These are phyloP conservation scores for Plasmodium gaboni DNA, from an alignment of 169 alveolate species.

Conservation along the genomic window DNA sequence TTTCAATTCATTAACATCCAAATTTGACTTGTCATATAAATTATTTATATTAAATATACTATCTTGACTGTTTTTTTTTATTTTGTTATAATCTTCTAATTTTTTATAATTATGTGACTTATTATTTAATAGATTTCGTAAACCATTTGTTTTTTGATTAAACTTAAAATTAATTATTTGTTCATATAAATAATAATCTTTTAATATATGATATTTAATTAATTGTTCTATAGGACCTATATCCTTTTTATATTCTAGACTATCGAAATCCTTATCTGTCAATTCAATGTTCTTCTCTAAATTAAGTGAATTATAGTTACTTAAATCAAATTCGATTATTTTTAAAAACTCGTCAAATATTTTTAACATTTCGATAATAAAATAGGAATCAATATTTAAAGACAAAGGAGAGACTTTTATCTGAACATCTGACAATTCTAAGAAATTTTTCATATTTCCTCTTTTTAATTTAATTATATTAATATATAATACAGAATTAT, in stretches of 20 bases:
- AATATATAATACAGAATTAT: constrained; percentile 34
- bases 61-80: neutral
- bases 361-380: constrained; percentile 70
- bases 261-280: constrained; percentile 54
- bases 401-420: constrained; percentile 66
- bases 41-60: constrained; percentile 14
- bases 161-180: constrained; percentile 59
- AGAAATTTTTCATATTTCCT: constrained; percentile 76
- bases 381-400: constrained; percentile 72
- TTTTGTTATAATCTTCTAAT: neutral
- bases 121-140: no score
- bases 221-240: constrained; percentile 70
- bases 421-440: constrained; percentile 61
- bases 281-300: constrained; percentile 72
- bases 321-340: constrained; percentile 64
- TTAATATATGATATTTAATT: constrained; percentile 42
- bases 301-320: constrained; percentile 67
- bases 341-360: constrained; percentile 64
- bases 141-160: neutral
- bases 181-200: constrained; percentile 72
- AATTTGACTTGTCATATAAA: constrained; percentile 3
- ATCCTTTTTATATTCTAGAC: constrained; percentile 63
- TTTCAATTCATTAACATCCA: constrained; percentile 13
- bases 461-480: constrained; percentile 47
- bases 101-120: no score